phyloP scores from a whole-genome alignment of 2,329 filamentous ascomycete species.

The Diaporthe citrichinensis region DNA sequence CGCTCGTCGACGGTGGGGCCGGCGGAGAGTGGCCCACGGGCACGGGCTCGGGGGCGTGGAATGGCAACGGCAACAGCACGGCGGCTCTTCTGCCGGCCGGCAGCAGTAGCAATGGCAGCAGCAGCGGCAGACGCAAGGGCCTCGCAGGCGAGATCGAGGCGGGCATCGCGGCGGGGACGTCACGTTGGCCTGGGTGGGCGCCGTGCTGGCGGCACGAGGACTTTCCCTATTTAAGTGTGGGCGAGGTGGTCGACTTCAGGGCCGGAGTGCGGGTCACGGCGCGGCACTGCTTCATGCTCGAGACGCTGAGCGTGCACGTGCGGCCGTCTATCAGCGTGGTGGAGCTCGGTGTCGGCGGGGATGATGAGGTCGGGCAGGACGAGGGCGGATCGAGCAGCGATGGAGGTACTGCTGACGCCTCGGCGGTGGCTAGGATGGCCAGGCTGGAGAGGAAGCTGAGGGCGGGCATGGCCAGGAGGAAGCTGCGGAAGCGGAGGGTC shows the following conservation, averaged over 20 bases:
- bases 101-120: neutral
- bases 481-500: neutral
- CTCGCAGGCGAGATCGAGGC: slow-evolving; percentile 17
- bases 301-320: slow-evolving; percentile 60
- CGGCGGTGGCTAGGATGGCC: neutral
- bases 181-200: slow-evolving; percentile 51
- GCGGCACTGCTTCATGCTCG: slow-evolving; percentile 50
- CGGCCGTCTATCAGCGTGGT: slow-evolving; percentile 55
- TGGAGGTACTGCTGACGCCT: neutral
- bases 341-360: slow-evolving; percentile 37
- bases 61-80: slow-evolving; percentile 30
- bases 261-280: slow-evolving; percentile 53
- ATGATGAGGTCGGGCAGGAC: slow-evolving; percentile 17
- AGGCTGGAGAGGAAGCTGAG: slow-evolving; percentile 15
- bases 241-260: slow-evolving; percentile 58
- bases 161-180: slow-evolving; percentile 11
- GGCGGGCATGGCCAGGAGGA: neutral
- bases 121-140: neutral
- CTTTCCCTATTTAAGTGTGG: slow-evolving; percentile 65
- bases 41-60: slow-evolving; percentile 34
- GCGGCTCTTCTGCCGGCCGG: neutral
- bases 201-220: slow-evolving; percentile 70
- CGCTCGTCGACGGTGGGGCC: slow-evolving; percentile 51
- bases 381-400: slow-evolving; percentile 44
- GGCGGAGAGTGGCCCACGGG: slow-evolving; percentile 30